phyloP scores from a whole-genome alignment of 2,329 filamentous ascomycete species.

The Neocatenulostroma microsporum region DNA sequence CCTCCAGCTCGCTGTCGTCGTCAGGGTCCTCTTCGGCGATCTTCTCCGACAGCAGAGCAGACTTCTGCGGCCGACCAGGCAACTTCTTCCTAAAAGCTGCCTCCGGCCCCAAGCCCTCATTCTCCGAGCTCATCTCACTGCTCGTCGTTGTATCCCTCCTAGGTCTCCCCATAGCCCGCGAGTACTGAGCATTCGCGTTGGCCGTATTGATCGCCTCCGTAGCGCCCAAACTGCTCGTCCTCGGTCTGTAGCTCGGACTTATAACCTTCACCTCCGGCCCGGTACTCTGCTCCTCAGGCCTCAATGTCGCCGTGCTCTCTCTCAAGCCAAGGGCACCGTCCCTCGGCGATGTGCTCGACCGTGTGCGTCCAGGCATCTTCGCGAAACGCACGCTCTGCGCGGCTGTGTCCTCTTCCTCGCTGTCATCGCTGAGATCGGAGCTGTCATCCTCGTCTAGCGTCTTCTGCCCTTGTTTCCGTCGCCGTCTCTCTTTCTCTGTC shows the following conservation, averaged over 20 bases:
- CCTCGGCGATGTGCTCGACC: constrained; percentile 60
- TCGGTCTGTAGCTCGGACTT: constrained; percentile 47
- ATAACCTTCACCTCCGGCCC: constrained; percentile 33
- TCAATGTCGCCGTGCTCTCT: constrained; percentile 4
- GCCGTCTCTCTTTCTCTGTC: constrained; percentile 44
- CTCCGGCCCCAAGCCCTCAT: constrained; percentile 57
- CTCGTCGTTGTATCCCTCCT: constrained; percentile 71
- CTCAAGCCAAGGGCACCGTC: too few relatives aligned
- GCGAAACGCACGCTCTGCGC: constrained; percentile 90
- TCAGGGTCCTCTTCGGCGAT: constrained; percentile 43
- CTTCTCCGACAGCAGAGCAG: constrained; percentile 47
- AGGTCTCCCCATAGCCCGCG: constrained; percentile 35
- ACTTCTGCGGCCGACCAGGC: constrained; percentile 47
- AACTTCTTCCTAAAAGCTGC: constrained; percentile 57
- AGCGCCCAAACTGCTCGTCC: constrained; percentile 64
- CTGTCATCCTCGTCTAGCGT: constrained; percentile 81
- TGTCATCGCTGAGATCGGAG: constrained; percentile 75
- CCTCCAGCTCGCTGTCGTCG: constrained; percentile 27
- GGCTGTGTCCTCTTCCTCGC: constrained; percentile 58
- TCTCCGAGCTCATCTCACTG: constrained; percentile 76
- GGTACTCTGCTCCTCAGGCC: too few relatives aligned
- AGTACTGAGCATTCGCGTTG: too few relatives aligned
- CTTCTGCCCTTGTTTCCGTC: constrained; percentile 51
- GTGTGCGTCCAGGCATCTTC: constrained; percentile 83
- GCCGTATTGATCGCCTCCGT: constrained; percentile 58